Conservation (phyloP, 1,284 basidiomycete genomes). For the Takashimella tepidaria region DNA sequence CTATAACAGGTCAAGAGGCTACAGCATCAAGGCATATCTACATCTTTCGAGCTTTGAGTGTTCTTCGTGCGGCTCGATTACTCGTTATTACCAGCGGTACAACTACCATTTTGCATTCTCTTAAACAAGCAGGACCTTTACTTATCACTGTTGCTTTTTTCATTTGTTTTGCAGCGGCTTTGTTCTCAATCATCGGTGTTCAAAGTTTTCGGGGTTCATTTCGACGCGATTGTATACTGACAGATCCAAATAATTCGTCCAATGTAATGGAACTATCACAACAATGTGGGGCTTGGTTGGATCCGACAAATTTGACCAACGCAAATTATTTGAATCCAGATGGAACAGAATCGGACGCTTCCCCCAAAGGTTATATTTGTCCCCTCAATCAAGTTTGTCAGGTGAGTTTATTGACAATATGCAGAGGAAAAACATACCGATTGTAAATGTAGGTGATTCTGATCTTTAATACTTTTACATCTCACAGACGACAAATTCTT, state of each 20-base stretch:
- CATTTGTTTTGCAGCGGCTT: conserved; percentile 78
- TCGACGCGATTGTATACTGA: conserved; percentile 53
- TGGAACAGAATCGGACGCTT: conserved; percentile 50
- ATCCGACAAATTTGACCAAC: conserved; percentile 53
- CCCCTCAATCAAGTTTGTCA: conserved; percentile 72
- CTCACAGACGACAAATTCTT: conserved; percentile 50
- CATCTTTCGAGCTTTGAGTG: conserved; percentile 83
- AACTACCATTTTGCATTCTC: conserved; percentile 85
- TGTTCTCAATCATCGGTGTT: conserved; percentile 89
- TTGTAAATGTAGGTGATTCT: no score
- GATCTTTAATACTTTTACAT: background rate
- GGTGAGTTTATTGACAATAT: conserved; percentile 50
- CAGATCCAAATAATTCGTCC: conserved; percentile 44
- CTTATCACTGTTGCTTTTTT: conserved; percentile 86
- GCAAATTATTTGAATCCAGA: conserved; percentile 24
- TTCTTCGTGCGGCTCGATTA: conserved; percentile 75
- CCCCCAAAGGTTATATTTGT: conserved; percentile 72
- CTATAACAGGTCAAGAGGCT: conserved; percentile 62
- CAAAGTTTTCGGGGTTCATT: conserved; percentile 84
- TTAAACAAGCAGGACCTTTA: conserved; percentile 85
- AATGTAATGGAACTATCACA: conserved; percentile 48
- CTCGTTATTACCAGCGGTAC: conserved; percentile 89
- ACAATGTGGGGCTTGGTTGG: conserved; percentile 72
- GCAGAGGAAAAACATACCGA: no score
- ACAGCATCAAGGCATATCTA: conserved; percentile 65